phyloP scores from a whole-genome alignment of 495 filamentous ascomycete genomes.

The Chaetomium fimeti region DNA sequence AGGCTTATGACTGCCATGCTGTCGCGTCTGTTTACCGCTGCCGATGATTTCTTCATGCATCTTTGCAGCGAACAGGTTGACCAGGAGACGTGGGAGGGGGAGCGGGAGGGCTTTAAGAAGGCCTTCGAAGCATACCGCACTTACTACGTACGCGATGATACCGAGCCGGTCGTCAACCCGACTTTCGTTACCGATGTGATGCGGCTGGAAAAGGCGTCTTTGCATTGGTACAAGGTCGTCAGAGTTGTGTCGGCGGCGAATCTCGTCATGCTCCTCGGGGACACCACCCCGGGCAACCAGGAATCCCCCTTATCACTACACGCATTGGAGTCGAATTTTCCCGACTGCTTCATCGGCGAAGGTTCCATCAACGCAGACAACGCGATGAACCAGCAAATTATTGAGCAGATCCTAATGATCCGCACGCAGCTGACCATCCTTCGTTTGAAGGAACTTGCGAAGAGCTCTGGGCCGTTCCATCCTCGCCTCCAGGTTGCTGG shows the following conservation, averaged over 20 bases:
- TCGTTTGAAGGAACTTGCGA: constrained; percentile 11
- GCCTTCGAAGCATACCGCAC: constrained; percentile 18
- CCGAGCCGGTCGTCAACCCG: constrained; percentile 20
- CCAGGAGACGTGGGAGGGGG: constrained; percentile 21
- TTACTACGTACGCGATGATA: constrained; percentile 15
- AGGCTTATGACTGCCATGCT: constrained; percentile 23
- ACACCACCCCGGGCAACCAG: constrained; percentile 9
- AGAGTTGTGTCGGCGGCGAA: constrained; percentile 26
- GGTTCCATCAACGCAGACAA: neutral
- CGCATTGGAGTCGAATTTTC: constrained; percentile 23
- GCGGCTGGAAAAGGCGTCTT: constrained; percentile 13
- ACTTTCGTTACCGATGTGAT: constrained; percentile 20
- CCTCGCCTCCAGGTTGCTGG: constrained; percentile 18
- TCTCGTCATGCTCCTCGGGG: constrained; percentile 26
- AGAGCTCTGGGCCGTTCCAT: constrained; percentile 12
- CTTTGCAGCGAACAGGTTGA: constrained; percentile 10
- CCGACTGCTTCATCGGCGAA: constrained; percentile 16
- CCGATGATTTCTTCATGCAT: constrained; percentile 25
- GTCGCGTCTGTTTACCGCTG: constrained; percentile 15
- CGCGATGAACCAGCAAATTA: constrained; percentile 13
- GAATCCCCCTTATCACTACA: constrained; percentile 15
- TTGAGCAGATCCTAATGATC: constrained; percentile 25
- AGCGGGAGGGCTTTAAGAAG: neutral
- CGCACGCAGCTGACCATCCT: constrained; percentile 31
- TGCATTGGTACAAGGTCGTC: neutral